Percentiles rank a stretch among this genome's conserved stretches.
phyloP scores from a whole-genome alignment of 495 filamentous ascomycete species.

The Neurospora sp. region DNA sequence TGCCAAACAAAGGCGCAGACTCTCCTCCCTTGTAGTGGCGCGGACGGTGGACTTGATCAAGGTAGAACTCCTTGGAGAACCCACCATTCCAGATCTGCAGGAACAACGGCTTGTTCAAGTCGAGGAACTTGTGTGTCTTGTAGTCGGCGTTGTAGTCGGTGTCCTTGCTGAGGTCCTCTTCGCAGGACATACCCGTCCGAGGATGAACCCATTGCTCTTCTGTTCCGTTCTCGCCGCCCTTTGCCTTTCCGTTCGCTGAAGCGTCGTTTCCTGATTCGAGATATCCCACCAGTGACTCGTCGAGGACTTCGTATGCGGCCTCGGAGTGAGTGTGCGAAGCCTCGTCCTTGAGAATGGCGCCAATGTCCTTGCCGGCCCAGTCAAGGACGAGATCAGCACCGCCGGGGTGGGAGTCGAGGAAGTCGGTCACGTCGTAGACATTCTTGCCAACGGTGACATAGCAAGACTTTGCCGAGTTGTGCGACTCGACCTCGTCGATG shows the following conservation, averaged over 20 bases:
- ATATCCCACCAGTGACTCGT: conserved; percentile 69
- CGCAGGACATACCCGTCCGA: conserved; percentile 75
- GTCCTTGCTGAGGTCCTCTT: conserved; percentile 75
- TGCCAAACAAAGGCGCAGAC: conserved; percentile 92
- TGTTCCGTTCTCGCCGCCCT: conserved; percentile 15
- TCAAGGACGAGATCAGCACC: conserved; percentile 82
- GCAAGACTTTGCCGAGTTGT: conserved; percentile 75
- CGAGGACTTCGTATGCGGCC: conserved; percentile 85
- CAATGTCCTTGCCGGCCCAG: conserved; percentile 81
- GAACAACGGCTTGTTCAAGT: conserved; percentile 76
- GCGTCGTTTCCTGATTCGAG: conserved; percentile 42
- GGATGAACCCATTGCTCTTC: conserved; percentile 39
- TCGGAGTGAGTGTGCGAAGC: conserved; percentile 78
- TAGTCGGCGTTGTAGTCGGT: conserved; percentile 70
- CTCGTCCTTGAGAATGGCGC: conserved; percentile 72
- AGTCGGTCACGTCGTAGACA: conserved; percentile 90
- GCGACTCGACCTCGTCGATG: conserved; percentile 64
- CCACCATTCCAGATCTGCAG: conserved; percentile 81
- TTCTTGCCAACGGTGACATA: conserved; percentile 84
- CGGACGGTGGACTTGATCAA: conserved; percentile 91
- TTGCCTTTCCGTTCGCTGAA: conserved; percentile 15
- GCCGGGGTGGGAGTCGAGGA: conserved; percentile 81
- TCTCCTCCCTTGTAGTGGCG: conserved; percentile 88
- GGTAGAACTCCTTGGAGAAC: conserved; percentile 88
- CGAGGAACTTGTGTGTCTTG: conserved; percentile 83